Conservation (phyloP, 2,329 filamentous ascomycete genomes). For the Claviceps fusiformis region DNA sequence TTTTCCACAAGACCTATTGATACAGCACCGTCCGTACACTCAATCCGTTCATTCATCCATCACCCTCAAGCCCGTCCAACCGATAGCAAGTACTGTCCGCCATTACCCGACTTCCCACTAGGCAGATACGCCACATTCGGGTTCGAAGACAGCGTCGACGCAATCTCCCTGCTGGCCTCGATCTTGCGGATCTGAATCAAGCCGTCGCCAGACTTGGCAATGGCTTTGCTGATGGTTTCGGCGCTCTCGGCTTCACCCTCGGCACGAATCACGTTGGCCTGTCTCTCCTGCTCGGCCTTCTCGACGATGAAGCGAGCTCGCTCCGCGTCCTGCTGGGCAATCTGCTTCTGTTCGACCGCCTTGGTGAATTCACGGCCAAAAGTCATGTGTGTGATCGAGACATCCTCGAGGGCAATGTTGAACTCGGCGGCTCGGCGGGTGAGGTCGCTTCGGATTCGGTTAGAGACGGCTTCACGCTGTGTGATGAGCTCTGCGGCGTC, state of each 20-base stretch:
- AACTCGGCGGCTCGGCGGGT: constrained; percentile 90
- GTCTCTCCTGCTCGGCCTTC: constrained; percentile 95
- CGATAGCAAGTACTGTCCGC: constrained; percentile 39
- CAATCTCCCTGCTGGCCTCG: constrained; percentile 92
- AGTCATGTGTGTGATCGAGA: constrained; percentile 99
- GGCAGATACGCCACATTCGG: constrained; percentile 95
- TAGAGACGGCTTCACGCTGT: constrained; percentile 90
- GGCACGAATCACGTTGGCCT: constrained; percentile 95
- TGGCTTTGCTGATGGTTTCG: constrained; percentile 86
- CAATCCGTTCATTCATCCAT: not conserved
- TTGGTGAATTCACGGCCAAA: constrained; percentile 98
- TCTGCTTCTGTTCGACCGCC: constrained; percentile 99
- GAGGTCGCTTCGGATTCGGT: constrained; percentile 85
- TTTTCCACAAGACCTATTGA: not conserved
- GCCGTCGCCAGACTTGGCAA: constrained; percentile 85
- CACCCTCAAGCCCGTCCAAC: constrained; percentile 26
- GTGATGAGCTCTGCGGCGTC: constrained; percentile 98
- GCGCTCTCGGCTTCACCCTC: constrained; percentile 97
- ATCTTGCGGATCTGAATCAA: constrained; percentile 94
- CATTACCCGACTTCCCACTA: constrained; percentile 50
- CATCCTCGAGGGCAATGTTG: constrained; percentile 97
- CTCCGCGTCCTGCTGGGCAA: constrained; percentile 97
- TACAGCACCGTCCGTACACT: constrained; percentile 6
- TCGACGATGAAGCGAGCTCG: constrained; percentile 96
- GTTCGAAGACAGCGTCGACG: constrained; percentile 74